phyloP scores from a whole-genome alignment of 805 yeast species.

The Metschnikowia reukaufii region DNA sequence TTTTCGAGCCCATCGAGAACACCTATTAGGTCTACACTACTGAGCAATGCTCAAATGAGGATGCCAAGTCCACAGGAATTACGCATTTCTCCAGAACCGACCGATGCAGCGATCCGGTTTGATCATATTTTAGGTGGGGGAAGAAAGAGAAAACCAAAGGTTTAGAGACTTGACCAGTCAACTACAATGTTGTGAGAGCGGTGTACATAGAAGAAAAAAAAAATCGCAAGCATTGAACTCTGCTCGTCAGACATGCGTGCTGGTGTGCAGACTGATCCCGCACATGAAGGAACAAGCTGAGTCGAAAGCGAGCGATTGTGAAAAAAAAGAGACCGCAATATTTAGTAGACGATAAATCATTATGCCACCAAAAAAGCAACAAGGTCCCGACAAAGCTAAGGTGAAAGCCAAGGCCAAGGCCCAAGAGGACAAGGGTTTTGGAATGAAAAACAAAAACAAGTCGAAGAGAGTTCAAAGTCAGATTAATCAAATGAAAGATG shows the following conservation, averaged over 20 bases:
- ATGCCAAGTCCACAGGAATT: conserved; percentile 15
- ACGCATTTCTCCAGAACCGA: conserved; percentile 12
- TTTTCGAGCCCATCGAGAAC: conserved; percentile 11
- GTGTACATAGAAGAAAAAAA: neutral
- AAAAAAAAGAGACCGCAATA: conserved; percentile 12
- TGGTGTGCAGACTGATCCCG: conserved; percentile 11
- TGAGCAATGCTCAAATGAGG: conserved; percentile 11
- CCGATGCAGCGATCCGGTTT: conserved; percentile 15
- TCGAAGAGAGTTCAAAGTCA: conserved; percentile 82
- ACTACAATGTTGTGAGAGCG: neutral
- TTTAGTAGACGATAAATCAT: conserved; percentile 1
- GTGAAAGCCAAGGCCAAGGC: conserved; percentile 61
- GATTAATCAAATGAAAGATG: conserved; percentile 43
- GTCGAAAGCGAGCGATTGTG: conserved; percentile 12
- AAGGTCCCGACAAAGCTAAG: conserved; percentile 59
- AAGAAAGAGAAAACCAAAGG: conserved; percentile 13
- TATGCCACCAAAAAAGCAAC: conserved; percentile 80
- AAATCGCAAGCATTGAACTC: conserved; percentile 1
- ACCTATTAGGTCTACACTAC: conserved; percentile 10
- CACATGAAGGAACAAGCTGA: conserved; percentile 10
- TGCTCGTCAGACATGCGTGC: neutral
- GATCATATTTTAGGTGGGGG: conserved; percentile 18
- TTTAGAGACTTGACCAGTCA: neutral
- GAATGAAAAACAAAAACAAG: conserved; percentile 92
- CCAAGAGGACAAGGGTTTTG: conserved; percentile 88